These are phyloP conservation scores for Coemansia sp. DNA, from an alignment of 192 early-diverging fungal genomes.

Conservation along the genomic window DNA sequence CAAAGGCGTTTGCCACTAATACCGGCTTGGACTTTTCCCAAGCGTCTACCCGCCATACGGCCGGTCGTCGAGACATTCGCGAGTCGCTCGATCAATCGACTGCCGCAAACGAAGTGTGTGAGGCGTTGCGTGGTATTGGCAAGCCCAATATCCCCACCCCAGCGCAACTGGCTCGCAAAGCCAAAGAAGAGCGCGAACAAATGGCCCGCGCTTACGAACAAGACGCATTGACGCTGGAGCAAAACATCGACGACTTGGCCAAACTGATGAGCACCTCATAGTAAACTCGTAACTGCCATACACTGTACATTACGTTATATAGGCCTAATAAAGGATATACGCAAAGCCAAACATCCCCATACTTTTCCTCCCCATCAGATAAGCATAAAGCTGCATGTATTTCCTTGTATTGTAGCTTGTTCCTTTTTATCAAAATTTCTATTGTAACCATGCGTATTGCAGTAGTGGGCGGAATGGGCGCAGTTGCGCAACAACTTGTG, in stretches of 20 bases:
- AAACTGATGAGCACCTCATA: slow-evolving; percentile 34
- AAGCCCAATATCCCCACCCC: slow-evolving; percentile 9
- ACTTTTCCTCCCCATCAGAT: too few species aligned
- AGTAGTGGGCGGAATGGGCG: slow-evolving; percentile 38
- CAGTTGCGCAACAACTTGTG: slow-evolving; percentile 29
- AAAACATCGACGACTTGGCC: slow-evolving; percentile 41
- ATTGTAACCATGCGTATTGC: slow-evolving; percentile 29
- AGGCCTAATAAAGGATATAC: too few species aligned
- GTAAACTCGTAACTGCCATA: neutral
- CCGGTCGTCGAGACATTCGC: slow-evolving; percentile 31
- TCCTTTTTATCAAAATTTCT: neutral
- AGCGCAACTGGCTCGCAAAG: slow-evolving; percentile 19
- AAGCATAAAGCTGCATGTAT: neutral
- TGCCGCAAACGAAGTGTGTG: slow-evolving; percentile 12
- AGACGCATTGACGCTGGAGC: slow-evolving; percentile 24
- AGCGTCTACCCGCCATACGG: slow-evolving; percentile 37
- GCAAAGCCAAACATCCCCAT: too few species aligned
- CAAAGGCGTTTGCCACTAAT: slow-evolving; percentile 7
- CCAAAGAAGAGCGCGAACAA: slow-evolving; percentile 25
- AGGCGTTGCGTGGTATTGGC: slow-evolving; percentile 35
- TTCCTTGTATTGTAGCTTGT: too few species aligned
- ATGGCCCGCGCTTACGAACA: slow-evolving; percentile 35
- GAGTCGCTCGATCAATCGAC: slow-evolving; percentile 28
- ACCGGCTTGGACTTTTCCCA: slow-evolving; percentile 2
- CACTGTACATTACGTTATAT: too few species aligned